Percentiles rank a stretch among this genome's conserved stretches.
These are phyloP conservation scores for Penicillium sp. DNA, from an alignment of 2,329 filamentous ascomycete genomes.

Conservation along the genomic window DNA sequence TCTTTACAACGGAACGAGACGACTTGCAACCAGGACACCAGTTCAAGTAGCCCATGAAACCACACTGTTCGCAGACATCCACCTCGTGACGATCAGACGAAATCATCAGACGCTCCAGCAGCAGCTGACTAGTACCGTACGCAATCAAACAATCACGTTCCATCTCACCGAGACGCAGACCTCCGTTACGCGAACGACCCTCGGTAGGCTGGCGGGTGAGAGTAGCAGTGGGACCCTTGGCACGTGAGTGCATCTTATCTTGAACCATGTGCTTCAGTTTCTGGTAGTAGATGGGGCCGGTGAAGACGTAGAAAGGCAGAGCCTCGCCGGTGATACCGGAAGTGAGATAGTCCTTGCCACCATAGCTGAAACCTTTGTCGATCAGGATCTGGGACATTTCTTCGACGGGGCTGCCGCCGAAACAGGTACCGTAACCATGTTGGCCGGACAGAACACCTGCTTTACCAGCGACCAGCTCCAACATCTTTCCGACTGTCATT, in stretches of 20 bases:
- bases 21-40: constrained; percentile 93
- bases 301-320: constrained; percentile 94
- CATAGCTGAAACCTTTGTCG: constrained; percentile 88
- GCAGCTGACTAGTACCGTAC: constrained; percentile 88
- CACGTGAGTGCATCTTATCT: constrained; percentile 98
- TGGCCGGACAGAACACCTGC: constrained; percentile 82
- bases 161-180: constrained; percentile 94
- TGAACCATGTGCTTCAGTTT: constrained; percentile 99
- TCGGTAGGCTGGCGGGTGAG: constrained; percentile 95
- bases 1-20: constrained; percentile 78
- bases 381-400: constrained; percentile 86
- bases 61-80: constrained; percentile 91
- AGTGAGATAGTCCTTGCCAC: constrained; percentile 95
- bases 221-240: constrained; percentile 84
- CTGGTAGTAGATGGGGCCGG: constrained; percentile 98
- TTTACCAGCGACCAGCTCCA: constrained; percentile 93
- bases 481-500: constrained; percentile 98
- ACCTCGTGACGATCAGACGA: constrained; percentile 87
- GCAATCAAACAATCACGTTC: constrained; percentile 97
- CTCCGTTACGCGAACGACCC: constrained; percentile 88
- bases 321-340: constrained; percentile 93
- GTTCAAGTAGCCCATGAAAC: constrained; percentile 90
- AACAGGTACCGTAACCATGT: constrained; percentile 86
- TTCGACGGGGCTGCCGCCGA: constrained; percentile 79
- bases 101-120: constrained; percentile 92